These are phyloP conservation scores for Russula emetica DNA, from an alignment of 768 basidiomycete species.

Conservation along the genomic window DNA sequence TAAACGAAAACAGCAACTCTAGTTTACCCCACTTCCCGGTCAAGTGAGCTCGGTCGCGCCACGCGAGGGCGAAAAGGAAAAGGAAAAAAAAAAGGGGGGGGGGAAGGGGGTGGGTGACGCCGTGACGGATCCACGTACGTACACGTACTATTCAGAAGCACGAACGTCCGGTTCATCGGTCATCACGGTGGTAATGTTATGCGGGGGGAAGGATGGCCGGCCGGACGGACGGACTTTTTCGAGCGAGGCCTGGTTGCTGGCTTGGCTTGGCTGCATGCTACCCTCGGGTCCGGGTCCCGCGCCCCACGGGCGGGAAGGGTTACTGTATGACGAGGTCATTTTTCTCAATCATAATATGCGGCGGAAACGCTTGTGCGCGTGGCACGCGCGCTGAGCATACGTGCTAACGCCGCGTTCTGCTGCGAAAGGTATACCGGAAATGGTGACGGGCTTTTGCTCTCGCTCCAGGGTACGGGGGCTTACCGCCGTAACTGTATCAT, in stretches of 20 bases:
- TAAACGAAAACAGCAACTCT: background rate
- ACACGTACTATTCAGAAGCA: too few species aligned
- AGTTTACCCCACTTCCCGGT: background rate
- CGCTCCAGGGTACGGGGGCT: background rate
- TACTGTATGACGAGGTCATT: background rate
- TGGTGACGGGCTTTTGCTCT: constrained; percentile 18
- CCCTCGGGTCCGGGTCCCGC: background rate
- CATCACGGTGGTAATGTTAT: background rate
- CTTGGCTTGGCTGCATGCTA: background rate
- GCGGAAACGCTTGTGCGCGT: background rate
- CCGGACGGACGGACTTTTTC: background rate
- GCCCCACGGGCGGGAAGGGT: background rate
- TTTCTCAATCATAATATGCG: background rate
- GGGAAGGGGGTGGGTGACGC: background rate
- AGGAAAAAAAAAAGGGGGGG: too few species aligned
- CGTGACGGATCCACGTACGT: too few species aligned
- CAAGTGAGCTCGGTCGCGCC: background rate
- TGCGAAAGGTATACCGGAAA: constrained; percentile 11
- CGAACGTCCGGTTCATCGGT: too few species aligned
- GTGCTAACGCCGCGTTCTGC: constrained; percentile 17
- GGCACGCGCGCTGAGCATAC: constrained; percentile 20
- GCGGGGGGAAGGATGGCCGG: background rate
- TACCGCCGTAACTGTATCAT: background rate
- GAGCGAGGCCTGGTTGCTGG: background rate
- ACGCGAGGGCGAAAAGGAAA: background rate